Percentiles rank a stretch among this genome's conserved stretches.
Conservation (phyloP, 495 filamentous ascomycete genomes). For the Cercophora samala region DNA sequence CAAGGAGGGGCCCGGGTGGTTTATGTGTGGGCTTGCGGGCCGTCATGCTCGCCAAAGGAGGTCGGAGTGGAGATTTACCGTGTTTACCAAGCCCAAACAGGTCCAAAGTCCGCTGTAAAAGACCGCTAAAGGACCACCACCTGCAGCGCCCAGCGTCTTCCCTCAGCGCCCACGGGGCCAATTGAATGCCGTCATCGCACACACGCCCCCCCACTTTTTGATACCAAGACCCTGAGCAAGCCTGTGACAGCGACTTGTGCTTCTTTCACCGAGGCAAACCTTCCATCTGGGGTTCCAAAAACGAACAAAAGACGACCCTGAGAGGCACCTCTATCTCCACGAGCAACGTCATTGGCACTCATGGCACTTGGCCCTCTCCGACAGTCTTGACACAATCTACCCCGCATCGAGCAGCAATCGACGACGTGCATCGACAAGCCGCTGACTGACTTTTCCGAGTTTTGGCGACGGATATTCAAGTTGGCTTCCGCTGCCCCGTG, state of each 20-base stretch:
- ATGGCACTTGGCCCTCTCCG: too few relatives aligned
- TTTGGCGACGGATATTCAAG: not conserved
- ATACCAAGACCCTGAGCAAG: not conserved
- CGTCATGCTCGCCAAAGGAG: not conserved
- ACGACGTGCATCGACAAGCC: not conserved
- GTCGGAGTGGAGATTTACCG: not conserved
- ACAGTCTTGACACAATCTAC: not conserved
- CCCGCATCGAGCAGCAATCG: not conserved
- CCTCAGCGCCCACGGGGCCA: not conserved
- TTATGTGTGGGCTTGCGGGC: conserved; percentile 5
- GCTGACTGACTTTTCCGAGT: not conserved
- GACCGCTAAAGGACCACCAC: not conserved
- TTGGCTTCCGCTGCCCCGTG: conserved; percentile 4
- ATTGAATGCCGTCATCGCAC: conserved; percentile 6
- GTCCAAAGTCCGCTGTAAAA: conserved; percentile 1
- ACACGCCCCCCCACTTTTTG: conserved; percentile 11
- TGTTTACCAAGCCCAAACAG: conserved; percentile 6
- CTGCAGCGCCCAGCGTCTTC: not conserved
- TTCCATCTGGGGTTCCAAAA: not conserved
- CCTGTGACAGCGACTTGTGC: not conserved
- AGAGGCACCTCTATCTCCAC: not conserved
- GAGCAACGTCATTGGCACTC: not conserved
- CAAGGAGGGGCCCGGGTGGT: conserved; percentile 1
- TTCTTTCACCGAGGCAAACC: conserved; percentile 8
- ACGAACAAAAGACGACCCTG: not conserved